Evolutionary conservation across 1,284 basidiomycete species (phyloP), one percentile per base, ranked within the genome.

Genomic region (Heterobasidion occidentale): DNA sequence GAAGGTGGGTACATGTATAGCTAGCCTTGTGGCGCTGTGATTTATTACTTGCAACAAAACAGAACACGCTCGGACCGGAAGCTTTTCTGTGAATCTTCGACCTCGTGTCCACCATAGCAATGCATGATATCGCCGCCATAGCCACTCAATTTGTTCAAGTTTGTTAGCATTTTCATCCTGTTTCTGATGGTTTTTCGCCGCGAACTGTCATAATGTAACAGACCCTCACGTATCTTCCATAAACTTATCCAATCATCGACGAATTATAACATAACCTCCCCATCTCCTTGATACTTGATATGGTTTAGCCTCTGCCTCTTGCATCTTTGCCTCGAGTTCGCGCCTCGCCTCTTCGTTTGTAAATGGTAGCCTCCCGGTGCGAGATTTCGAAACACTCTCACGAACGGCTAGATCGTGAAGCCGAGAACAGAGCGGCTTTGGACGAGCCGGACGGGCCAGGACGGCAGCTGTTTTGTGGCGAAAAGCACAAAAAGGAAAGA

Each of bases 1-100:
- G 64, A 88, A 88, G 80, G 87, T 88, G 62, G 59, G 78, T 67
- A 9, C 35, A 46, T 56, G 49, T 53, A 54, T 19, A 36, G 56
- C 49, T 55, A 51, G 38, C 14, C 34, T 47, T 35, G 36, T 54
- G 20, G 36, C 27, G 15, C 9, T 14, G 19, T 54, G 35, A 38
- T 9, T 54, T 8, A 15, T 36, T 57, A 50, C 56, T 36, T 33
- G 35, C 8, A 27, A 27, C 14, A 44, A 34, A 54, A 46, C 57
- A 66, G 65, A 58, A 58, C 51, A 65, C 63, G 8, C 56, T 66
- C 9, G 53, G 60, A 48, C 61, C 59, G 45, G 65, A 67, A 5
- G 65, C 65, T 12, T 67, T 63, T 50, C 46, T 67, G 14, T 65
- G 56, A 61, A 7, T 55, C 36, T 34, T 34, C 4, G 27, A 27